Base-by-base conservation (phyloP, 306 rosid species). In the Luffa acutangula region DNA sequence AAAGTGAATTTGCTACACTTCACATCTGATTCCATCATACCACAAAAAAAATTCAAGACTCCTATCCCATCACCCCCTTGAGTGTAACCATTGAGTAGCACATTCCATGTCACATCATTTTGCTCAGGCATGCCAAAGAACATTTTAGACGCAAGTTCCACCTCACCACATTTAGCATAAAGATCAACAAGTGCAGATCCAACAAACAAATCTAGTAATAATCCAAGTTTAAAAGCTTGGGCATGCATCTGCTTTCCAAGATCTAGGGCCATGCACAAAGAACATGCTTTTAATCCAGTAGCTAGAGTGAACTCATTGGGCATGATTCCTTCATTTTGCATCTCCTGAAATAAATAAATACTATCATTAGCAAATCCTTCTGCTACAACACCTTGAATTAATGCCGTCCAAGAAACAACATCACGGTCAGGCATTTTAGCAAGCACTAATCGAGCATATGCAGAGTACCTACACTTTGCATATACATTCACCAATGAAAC, bases 41-140 rank as follows among this genome's bases (percentile, higher is more conserved):
- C 36, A 60, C 59, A 63, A n/a, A 85, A 85, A 9, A 82, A 69
- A 64, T 71, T 65, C 69, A 85, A n/a, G 78, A 58, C 86, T 73
- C 76, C 51, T 11, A 37, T 73, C 13, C 59, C 78, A 17, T 85
- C 80, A 12, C 84, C 88, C 73, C 71, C 31, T 53, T 85, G 80
- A 80, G 88, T 82, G 52, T 80, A 83, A 36, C 88, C 88, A 77
- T 78, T 82, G 20, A 85, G 86, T 62, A 85, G 64, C 66, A 83
- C 88, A 73, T 85, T 85, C 88, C 86, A 82, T n/a, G 86, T 70
- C 45, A 85, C 84, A 33, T 67, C 84, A 80, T 85, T 83, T 81
- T 83, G 84, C 82, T 80, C 82, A 6, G 86, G 88, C 86, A 85
- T 80, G 60, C 75, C 77, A 37, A 80, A 25, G 60, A 85, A 85